phyloP scores from a whole-genome alignment of 2,329 filamentous ascomycete genomes.

The Sporothrix luriei region DNA sequence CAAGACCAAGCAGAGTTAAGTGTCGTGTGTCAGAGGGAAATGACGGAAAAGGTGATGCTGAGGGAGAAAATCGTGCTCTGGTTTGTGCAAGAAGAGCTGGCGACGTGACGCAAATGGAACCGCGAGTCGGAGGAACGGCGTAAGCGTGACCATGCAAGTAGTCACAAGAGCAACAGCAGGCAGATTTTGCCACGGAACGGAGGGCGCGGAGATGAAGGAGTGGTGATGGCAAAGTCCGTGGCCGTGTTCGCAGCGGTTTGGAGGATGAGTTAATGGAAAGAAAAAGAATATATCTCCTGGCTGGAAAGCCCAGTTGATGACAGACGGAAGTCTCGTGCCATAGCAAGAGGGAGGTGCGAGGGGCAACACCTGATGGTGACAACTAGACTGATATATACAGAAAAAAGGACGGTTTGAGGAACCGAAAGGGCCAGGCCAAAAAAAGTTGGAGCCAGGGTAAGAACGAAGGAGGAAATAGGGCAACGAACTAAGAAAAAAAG shows the following conservation, averaged over 20 bases:
- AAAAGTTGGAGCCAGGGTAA: constrained; percentile 23
- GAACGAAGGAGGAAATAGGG: constrained; percentile 25
- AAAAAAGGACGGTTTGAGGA: constrained; percentile 25
- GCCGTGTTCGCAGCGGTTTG: constrained; percentile 2
- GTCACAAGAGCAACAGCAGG: constrained; percentile 17
- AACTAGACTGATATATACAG: constrained; percentile 36
- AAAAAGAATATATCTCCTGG: constrained; percentile 42
- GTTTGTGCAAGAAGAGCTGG: constrained; percentile 7
- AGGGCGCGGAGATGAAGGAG: constrained; percentile 12
- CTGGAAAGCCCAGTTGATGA: constrained; percentile 44
- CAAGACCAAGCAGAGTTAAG: background rate
- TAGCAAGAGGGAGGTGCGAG: constrained; percentile 44
- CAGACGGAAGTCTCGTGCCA: constrained; percentile 47
- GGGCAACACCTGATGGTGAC: constrained; percentile 40
- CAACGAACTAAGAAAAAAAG: constrained; percentile 23
- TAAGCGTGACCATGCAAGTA: constrained; percentile 21
- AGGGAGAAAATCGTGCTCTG: background rate
- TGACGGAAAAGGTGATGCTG: background rate
- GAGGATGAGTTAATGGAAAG: constrained; percentile 19
- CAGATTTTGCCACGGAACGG: constrained; percentile 16
- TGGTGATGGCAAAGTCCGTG: constrained; percentile 6
- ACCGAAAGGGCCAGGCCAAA: constrained; percentile 24
- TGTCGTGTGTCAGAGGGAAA: background rate
- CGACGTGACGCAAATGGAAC: background rate
- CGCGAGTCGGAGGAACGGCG: constrained; percentile 20